phyloP scores from a whole-genome alignment of 805 yeast species.

The Candida boidinii region DNA sequence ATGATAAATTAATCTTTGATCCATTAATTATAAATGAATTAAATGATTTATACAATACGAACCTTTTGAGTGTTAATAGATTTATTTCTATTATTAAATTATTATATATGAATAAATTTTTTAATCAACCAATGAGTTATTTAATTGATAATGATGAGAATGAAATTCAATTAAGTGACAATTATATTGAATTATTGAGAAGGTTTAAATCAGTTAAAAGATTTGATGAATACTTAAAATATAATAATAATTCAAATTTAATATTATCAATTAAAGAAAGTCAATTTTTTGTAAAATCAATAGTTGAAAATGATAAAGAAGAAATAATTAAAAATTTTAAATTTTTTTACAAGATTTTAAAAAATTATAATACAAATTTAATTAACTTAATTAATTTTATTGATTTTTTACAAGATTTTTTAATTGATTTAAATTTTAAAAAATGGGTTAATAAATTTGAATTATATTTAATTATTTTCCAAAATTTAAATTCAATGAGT shows the following conservation, averaged over 20 bases:
- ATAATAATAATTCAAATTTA: background rate
- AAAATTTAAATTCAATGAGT: slow-evolving; percentile 8
- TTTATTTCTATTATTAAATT: slow-evolving; percentile 23
- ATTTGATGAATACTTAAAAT: slow-evolving; percentile 4
- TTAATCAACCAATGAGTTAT: slow-evolving; percentile 23
- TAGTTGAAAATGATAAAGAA: slow-evolving; percentile 12
- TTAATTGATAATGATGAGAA: slow-evolving; percentile 23
- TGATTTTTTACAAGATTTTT: slow-evolving; percentile 17
- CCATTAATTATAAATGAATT: slow-evolving; percentile 22
- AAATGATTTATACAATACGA: slow-evolving; percentile 10
- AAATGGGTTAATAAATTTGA: slow-evolving; percentile 22
- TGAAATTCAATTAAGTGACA: slow-evolving; percentile 12
- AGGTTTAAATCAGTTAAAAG: slow-evolving; percentile 20
- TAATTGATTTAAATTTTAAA: slow-evolving; percentile 10
- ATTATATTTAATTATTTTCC: slow-evolving; percentile 18
- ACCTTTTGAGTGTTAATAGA: slow-evolving; percentile 17
- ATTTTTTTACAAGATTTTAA: slow-evolving; percentile 18
- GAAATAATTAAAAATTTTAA: slow-evolving; percentile 12
- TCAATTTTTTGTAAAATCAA: slow-evolving; percentile 12
- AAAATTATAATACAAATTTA: slow-evolving; percentile 20
- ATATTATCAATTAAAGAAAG: slow-evolving; percentile 5
- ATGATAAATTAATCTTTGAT: slow-evolving; percentile 24
- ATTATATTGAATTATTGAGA: slow-evolving; percentile 19
- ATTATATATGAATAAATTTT: slow-evolving; percentile 26
- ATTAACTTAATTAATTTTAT: slow-evolving; percentile 20